Conservation (phyloP, 169 alveolate genomes). For the Cryptosporidium parvum region DNA sequence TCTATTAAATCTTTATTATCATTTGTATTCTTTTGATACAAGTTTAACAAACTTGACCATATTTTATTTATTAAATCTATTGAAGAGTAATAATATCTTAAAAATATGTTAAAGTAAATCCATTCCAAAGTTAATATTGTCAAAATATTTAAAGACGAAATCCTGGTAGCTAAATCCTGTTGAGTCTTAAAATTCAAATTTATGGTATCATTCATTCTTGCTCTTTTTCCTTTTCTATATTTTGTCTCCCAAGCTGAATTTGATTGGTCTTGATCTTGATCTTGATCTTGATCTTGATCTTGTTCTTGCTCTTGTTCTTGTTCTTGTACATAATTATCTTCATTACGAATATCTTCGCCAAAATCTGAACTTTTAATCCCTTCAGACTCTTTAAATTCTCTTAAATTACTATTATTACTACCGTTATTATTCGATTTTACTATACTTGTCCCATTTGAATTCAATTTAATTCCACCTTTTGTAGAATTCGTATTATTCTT, state of each 20-base stretch:
- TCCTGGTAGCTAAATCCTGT: constrained; percentile 33
- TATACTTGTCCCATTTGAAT: neutral
- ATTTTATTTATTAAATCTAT: constrained; percentile 8
- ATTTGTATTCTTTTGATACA: neutral
- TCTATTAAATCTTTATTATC: neutral
- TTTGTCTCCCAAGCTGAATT: neutral
- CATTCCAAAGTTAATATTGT: constrained; percentile 44
- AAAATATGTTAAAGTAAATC: constrained; percentile 10
- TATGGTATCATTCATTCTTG: constrained; percentile 22
- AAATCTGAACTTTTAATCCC: neutral
- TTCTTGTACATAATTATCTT: neutral
- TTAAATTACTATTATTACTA: neutral
- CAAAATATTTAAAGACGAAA: constrained; percentile 31
- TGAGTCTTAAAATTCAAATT: constrained; percentile 22
- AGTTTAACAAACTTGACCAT: neutral
- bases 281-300: neutral
- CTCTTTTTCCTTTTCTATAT: constrained; percentile 13
- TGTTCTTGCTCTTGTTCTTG: neutral
- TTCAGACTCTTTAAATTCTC: neutral
- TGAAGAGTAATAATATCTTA: neutral
- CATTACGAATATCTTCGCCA: constrained; percentile 1
- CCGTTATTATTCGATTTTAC: neutral
- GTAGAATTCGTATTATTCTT: constrained; percentile 44
- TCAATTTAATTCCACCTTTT: neutral
- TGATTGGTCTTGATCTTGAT: neutral